Conservation (phyloP, 257 asterid species). For the Nicotiana undulata region DNA sequence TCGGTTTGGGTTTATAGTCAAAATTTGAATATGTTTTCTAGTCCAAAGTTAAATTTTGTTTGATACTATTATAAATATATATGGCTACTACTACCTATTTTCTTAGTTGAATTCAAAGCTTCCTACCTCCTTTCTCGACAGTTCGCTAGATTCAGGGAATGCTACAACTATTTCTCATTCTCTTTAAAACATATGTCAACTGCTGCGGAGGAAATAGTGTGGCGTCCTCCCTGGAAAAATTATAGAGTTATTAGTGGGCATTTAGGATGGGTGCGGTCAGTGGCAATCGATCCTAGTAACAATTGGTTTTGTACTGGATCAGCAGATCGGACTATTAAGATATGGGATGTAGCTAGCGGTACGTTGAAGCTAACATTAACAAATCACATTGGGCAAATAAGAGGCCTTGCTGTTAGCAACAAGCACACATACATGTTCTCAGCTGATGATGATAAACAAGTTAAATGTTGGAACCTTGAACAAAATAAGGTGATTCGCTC, state of each 20-base stretch:
- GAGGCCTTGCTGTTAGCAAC: constrained; percentile 69
- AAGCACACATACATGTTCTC: constrained; percentile 84
- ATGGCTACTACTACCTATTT: too few species aligned
- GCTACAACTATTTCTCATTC: too few species aligned
- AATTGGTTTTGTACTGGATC: background rate
- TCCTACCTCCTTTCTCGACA: too few species aligned
- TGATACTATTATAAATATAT: too few species aligned
- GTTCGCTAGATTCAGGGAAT: too few species aligned
- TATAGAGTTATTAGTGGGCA: background rate
- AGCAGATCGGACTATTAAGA: constrained; percentile 16
- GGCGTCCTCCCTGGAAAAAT: background rate
- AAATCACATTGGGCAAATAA: constrained; percentile 58
- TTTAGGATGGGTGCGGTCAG: background rate
- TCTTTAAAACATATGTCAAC: too few species aligned
- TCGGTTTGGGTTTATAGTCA: too few species aligned
- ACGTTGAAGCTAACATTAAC: constrained; percentile 54
- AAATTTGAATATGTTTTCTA: too few species aligned
- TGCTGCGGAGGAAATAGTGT: too few species aligned
- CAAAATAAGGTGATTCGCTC: constrained; percentile 93
- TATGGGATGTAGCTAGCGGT: constrained; percentile 65
- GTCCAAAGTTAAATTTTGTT: too few species aligned
- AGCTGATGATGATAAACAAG: constrained; percentile 85
- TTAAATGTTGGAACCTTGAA: constrained; percentile 82
- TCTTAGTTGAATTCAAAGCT: too few species aligned
- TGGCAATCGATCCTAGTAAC: background rate